Evolutionary conservation across 1,284 basidiomycete genomes (phyloP).

Genomic region (Cystobasidium pallidum): DNA sequence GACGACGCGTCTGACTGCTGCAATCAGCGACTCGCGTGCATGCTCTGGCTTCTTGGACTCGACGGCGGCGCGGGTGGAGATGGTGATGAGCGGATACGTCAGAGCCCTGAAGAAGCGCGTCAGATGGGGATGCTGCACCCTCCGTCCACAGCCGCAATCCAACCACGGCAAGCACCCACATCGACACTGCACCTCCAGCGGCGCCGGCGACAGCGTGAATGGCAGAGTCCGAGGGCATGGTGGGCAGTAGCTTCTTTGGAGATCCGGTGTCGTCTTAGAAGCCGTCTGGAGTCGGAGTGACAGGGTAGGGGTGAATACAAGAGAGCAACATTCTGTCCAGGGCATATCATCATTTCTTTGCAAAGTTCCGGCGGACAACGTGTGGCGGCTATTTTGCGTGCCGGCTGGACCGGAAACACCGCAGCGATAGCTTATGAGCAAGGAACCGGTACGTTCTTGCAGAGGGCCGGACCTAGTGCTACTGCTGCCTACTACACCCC

Average conservation of each 20-base stretch:
- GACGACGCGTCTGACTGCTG: slow-evolving; percentile 70
- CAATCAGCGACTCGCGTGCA: slow-evolving; percentile 49
- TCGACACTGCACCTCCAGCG: slow-evolving; percentile 85
- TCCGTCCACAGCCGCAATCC: not conserved
- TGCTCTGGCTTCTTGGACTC: slow-evolving; percentile 68
- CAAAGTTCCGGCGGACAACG: too few species aligned
- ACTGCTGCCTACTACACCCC: too few species aligned
- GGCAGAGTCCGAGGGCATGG: slow-evolving; percentile 66
- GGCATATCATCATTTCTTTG: too few species aligned
- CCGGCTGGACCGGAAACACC: not conserved
- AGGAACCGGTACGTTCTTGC: too few species aligned
- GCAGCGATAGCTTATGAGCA: too few species aligned
- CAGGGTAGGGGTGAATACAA: too few species aligned
- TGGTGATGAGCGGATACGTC: slow-evolving; percentile 36
- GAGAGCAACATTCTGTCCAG: too few species aligned
- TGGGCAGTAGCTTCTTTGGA: not conserved
- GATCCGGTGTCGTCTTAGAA: too few species aligned
- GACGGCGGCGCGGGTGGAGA: slow-evolving; percentile 59
- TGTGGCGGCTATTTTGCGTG: not conserved
- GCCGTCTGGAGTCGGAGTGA: too few species aligned
- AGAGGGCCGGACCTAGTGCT: too few species aligned
- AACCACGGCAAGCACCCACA: slow-evolving; percentile 63
- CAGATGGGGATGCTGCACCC: not conserved
- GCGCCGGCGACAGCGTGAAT: slow-evolving; percentile 90
- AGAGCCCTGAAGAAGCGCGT: not conserved